Evolutionary conservation across 257 asterid genomes (phyloP), one percentile per base, ranked within the genome.

Genomic region (Thymus mandschuricus): DNA sequence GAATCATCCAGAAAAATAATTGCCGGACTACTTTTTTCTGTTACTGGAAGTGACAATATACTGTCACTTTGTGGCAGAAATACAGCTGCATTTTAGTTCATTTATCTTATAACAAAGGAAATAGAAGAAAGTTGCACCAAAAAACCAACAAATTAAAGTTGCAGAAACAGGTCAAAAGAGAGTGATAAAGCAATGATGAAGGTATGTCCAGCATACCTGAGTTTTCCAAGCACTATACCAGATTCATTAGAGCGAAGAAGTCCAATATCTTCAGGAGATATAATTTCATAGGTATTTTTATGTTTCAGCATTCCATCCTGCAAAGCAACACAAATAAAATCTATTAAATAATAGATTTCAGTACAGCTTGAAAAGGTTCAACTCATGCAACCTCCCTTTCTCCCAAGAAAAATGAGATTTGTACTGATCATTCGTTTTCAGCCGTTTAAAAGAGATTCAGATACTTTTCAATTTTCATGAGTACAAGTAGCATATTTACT

Each of bases 291-390:
- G 43, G 99, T 94, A 70, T 79, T 83, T 81, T 85, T 91, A 78
- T 91, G 81, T 84, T 94, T 94, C 70, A 94, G 90, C 99, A 94
- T 94, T 76, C 99, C 99, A 77, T 91, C 97, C 97, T 94, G 77
- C 69, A 68, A 71, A 72, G 54, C 45, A n/a, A 69, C 64, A 61
- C 52, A 44, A 34, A 72, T 61, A 15, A 68, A 3, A 68, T n/a
- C 30, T 8, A n/a, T 6, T 21, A 7, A 72, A 51, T 21, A 49
- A 38, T 28, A 12, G 52, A 30, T 27, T 44, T 5, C 8, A 49
- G 8, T 38, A 51, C 54, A 64, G 15, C 21, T 49, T 7, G 41
- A 35, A 75, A 52, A 38, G 27, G 44, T 38, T 38, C 49, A 45
- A 45, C 9, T 45, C 9, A 45, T 45, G 50, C 13, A 21, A 21